These are phyloP conservation scores for Lentinula edodes DNA, from an alignment of 768 basidiomycete species.

Conservation along the genomic window DNA sequence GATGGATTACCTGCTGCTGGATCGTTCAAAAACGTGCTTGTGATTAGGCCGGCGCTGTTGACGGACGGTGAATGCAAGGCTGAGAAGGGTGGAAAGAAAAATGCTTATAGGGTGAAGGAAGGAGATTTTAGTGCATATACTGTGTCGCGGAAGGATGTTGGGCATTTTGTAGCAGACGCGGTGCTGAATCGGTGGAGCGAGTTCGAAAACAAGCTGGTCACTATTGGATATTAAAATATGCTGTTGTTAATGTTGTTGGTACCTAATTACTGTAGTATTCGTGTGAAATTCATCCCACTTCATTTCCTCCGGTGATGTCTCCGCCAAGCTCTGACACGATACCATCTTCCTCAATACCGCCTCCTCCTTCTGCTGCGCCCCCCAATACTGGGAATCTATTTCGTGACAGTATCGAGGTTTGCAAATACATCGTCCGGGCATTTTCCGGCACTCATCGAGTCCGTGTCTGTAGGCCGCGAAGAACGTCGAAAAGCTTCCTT, in stretches of 20 bases:
- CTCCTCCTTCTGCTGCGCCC: background rate
- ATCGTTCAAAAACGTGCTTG: constrained; percentile 35
- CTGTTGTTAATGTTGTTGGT: no score
- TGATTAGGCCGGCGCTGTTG: constrained; percentile 54
- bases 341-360: background rate
- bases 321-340: background rate
- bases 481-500: constrained; percentile 49
- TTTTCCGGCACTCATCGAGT: background rate
- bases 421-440: background rate
- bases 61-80: constrained; percentile 50
- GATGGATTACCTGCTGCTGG: constrained; percentile 39
- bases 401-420: background rate
- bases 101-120: constrained; percentile 37
- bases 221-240: constrained; percentile 38
- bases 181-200: constrained; percentile 43
- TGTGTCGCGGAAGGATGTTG: constrained; percentile 60
- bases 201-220: constrained; percentile 44
- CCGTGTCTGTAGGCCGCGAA: background rate
- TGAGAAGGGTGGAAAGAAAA: constrained; percentile 22
- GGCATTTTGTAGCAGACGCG: constrained; percentile 55
- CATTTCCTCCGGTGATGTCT: background rate
- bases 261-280: no score
- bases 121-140: constrained; percentile 41
- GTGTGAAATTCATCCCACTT: no score
- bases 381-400: constrained; percentile 1